Evolutionary conservation across 495 filamentous ascomycete species (phyloP), one percentile per base, ranked within the genome.

Genomic region (Aspergillus cavernicola): DNA sequence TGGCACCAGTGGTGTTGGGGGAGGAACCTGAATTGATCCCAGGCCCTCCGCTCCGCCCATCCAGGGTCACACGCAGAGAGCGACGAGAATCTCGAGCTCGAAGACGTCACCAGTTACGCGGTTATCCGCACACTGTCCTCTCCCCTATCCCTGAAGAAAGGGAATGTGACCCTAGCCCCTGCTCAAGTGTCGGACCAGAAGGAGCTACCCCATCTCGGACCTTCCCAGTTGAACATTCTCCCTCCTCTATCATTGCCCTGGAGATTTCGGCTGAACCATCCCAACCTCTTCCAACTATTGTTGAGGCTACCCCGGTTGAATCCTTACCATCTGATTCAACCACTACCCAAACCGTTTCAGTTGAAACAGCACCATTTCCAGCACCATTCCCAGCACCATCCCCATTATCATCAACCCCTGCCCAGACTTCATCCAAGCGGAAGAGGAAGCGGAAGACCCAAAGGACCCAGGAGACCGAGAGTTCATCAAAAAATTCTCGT

Each of bases 1-100:
- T 55, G 43, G 52, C 35, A 32, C 24, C 52, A 50, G 52, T 42
- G 49, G 48, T 46, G 45, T 55, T 55, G 55, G 59, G 19, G 41
- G 43, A 49, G 42, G 48, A 41, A 29, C 18, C 51, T 29, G n/a
- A n/a, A n/a, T 40, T 52, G 15, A 57, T 36, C 29, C 13, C 29
- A 37, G 52, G 37, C 33, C 48, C 48, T 50, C 47, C 48, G 38
- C 16, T 48, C 55, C 26, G 52, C 38, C 52, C 36, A 49, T 49
- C 42, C 40, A 36, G 19, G 54, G 51, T 28, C 31, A 24, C 3
- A 20, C 23, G 33, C 9, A 32, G 10, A 13, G 33, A 45, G n/a
- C 45, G 24, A 10, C 39, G n/a, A 28, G 32, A 6, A 3, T 15
- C 29, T 11, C 19, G 32, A 16, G 32, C 6, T 11, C 18, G 5